Percentiles rank a stretch among this genome's conserved stretches.
Evolutionary conservation across 805 yeast species (phyloP).

Genomic region (Metschnikowia colocasiae): DNA sequence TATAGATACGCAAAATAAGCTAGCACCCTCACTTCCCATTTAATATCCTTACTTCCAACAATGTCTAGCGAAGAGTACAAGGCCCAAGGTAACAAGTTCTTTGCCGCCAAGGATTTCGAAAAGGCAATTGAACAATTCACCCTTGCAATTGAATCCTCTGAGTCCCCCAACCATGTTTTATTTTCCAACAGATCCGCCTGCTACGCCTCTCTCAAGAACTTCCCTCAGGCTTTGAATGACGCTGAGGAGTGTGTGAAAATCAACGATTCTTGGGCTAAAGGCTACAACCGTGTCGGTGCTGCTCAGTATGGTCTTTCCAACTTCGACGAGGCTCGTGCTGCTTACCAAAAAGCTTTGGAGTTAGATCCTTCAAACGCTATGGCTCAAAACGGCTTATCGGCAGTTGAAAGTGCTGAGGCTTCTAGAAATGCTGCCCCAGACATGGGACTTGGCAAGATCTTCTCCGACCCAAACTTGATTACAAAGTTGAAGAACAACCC

Average conservation of each 20-base stretch:
- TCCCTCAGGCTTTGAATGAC: slow-evolving; percentile 71
- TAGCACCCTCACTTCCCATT: background rate
- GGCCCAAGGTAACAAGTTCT: slow-evolving; percentile 91
- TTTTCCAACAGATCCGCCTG: slow-evolving; percentile 93
- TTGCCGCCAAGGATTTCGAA: slow-evolving; percentile 78
- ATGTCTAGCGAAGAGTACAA: slow-evolving; percentile 75
- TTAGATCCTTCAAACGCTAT: slow-evolving; percentile 77
- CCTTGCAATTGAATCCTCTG: slow-evolving; percentile 81
- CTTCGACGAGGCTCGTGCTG: slow-evolving; percentile 65
- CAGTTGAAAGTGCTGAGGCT: slow-evolving; percentile 60
- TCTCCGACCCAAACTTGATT: slow-evolving; percentile 75
- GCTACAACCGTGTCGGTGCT: slow-evolving; percentile 89
- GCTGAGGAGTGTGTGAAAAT: slow-evolving; percentile 80
- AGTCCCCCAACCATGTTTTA: slow-evolving; percentile 84
- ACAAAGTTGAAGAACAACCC: slow-evolving; percentile 78
- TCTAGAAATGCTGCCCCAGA: slow-evolving; percentile 58
- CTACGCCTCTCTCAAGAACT: slow-evolving; percentile 75
- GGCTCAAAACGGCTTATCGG: slow-evolving; percentile 77
- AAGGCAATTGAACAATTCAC: slow-evolving; percentile 79
- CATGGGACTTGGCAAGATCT: slow-evolving; percentile 72
- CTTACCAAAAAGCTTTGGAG: slow-evolving; percentile 76
- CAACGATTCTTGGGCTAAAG: slow-evolving; percentile 91
- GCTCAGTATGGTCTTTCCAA: slow-evolving; percentile 87
- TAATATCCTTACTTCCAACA: background rate
- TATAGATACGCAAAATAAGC: slow-evolving; percentile 4